Evolutionary conservation across 257 asterid genomes (phyloP).

Genomic region (Linaria vulgaris): DNA sequence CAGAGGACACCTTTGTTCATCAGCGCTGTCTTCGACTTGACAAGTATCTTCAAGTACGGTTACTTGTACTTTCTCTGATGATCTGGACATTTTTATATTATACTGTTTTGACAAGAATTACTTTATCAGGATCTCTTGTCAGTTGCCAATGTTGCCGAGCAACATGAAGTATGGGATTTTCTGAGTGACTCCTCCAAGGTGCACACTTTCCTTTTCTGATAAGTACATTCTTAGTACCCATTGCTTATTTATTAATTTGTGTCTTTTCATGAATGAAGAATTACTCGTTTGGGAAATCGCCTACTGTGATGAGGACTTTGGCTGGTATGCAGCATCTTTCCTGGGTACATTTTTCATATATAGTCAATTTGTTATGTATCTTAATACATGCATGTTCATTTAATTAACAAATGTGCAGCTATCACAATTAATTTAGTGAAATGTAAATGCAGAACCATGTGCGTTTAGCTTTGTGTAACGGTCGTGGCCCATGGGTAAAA

Average conservation of each 20-base stretch:
- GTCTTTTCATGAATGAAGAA: constrained; percentile 49
- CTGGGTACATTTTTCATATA: constrained; percentile 13
- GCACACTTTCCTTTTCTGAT: constrained; percentile 26
- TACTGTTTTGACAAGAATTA: constrained; percentile 26
- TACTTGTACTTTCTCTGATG: constrained; percentile 24
- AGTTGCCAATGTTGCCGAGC: constrained; percentile 94
- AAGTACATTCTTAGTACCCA: constrained; percentile 15
- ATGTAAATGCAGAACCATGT: constrained; percentile 13
- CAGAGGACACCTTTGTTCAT: constrained; percentile 84
- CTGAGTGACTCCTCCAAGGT: constrained; percentile 87
- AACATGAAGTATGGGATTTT: constrained; percentile 98
- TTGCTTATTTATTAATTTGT: constrained; percentile 28
- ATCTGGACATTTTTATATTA: constrained; percentile 13
- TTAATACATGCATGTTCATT: constrained; percentile 17
- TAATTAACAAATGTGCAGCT: constrained; percentile 1
- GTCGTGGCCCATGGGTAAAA: constrained; percentile 7
- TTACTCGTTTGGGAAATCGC: constrained; percentile 84
- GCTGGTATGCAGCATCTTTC: constrained; percentile 60
- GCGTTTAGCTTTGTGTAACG: constrained; percentile 7
- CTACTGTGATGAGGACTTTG: constrained; percentile 76
- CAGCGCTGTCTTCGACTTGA: constrained; percentile 91
- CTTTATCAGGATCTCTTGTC: constrained; percentile 73
- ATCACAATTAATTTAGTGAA: constrained; percentile 10
- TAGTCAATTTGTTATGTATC: constrained; percentile 16
- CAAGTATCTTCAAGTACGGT: constrained; percentile 80